Evolutionary conservation across 1,284 basidiomycete species (phyloP), one percentile per base, ranked within the genome.

Genomic region (Phlebopus sp.): DNA sequence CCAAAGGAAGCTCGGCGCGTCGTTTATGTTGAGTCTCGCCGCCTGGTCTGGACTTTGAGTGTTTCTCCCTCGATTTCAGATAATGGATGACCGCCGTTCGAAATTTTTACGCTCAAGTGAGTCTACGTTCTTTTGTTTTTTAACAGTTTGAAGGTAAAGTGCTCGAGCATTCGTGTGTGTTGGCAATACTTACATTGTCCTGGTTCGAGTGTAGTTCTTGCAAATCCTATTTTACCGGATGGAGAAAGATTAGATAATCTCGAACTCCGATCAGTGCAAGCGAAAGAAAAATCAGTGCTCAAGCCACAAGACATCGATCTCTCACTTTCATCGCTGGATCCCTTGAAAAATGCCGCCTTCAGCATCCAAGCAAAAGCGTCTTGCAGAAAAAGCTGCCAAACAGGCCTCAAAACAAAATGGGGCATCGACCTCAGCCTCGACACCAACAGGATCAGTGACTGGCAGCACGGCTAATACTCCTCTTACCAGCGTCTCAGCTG

Each of bases 331-430:
- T 47, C 38, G 46, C 37, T 19, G 36, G 45, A 41, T 9, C 27
- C 37, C 34, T 47, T 37, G 51, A 48, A 69, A 49, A 50, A 88
- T 90, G 87, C 63, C 87, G 0, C 86, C 87, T 42, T 90, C 88
- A 47, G 77, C 84, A 36, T 87, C 88, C 39, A 90, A 90, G 64
- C 87, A 89, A 75, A 89, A 93, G 68, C 82, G 92, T 44, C 80
- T 94, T 48, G 90, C 88, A 53, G 90, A 92, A 69, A 94, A 95
- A 71, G 91, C 88, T 37, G 92, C 92, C 52, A 93, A 92, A 69
- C 74, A 69, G 46, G 73, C 82, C 30, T 69, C 74, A n/a, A 82
- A 73, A 53, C 69, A 55, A 14, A 75, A 72, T 45, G 75, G 74
- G 31, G 64, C 68, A 2, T 57, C 68, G 37, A 75, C 76, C 2